Evolutionary conservation across 495 filamentous ascomycete genomes (phyloP), one percentile per base, ranked within the genome.

Genomic region (Talaromyces adpressus): DNA sequence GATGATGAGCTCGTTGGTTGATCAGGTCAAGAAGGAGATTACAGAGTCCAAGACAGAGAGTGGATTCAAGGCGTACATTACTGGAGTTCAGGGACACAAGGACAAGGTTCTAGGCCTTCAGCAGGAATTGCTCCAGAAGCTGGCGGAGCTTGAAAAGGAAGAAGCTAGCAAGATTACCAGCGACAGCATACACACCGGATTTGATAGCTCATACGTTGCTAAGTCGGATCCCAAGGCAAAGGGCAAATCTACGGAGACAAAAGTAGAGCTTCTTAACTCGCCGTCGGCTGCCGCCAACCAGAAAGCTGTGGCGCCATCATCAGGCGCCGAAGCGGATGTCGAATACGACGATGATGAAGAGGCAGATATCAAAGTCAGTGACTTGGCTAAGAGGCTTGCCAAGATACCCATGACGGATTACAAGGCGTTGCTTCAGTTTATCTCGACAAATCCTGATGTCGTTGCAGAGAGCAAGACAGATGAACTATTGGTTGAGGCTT

Each of bases 81-180:
- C 84, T 29, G 92, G 92, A 62, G 81, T 98, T 57, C 81, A 83
- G 61, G 82, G 78, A 54, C 95, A 98, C 72, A 79, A 88, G 63
- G 71, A 78, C 25, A 92, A 95, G 72, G 90, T 98, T 61, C 76
- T 86, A 45, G 85, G 81, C 11, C 78, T 98, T 63, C 92, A 97
- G 70, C 82, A 80, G 59, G 82, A 97, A 66, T 76, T 97, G 57
- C 64, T 84, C 36, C 73, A 75, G 62, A 91, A 89, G 76, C 80
- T 98, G 59, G 88, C 80, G 6, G 82, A 91, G 73, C 77, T 98
- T 20, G 93, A 97, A 78, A 90, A 88, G 75, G 91, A 94, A 62
- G 93, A 97, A 70, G 74, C 81, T 51, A 82, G 83, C 65, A 97
- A 98, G 73, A 98, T 98, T 66, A 98, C 94, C 2, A 97, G 92